A percentile compares a stretch with the other conserved stretches of the same genome.
Conservation (phyloP, 176 grass and related monocot species). For the Oryza officinalis region DNA sequence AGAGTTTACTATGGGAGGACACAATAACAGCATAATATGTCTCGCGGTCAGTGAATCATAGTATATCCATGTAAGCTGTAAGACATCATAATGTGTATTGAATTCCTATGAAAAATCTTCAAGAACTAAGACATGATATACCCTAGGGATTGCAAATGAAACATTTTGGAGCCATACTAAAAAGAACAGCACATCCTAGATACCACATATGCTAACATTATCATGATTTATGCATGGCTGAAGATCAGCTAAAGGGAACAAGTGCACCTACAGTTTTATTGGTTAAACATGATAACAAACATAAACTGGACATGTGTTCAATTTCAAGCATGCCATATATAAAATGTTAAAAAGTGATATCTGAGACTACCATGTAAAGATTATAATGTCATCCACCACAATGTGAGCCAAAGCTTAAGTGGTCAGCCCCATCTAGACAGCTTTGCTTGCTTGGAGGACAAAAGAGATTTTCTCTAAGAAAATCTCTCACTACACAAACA, state of each 20-base stretch:
- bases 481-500: not conserved
- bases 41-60: not conserved
- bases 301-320: not conserved
- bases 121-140: not conserved
- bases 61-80: not conserved
- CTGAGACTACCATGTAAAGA: not conserved
- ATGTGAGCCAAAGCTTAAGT: slow-evolving; percentile 1
- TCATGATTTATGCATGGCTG: not conserved
- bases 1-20: slow-evolving; percentile 14
- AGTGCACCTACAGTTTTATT: not conserved
- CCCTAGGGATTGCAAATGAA: not conserved
- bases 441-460: not conserved
- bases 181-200: not conserved
- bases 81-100: not conserved
- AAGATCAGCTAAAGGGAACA: not conserved
- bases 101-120: not conserved
- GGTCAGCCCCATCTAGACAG: too few relatives aligned
- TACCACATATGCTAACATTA: not conserved
- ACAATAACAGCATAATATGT: not conserved
- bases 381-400: not conserved
- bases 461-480: not conserved
- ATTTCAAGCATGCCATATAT: not conserved
- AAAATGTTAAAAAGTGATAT: slow-evolving; percentile 17
- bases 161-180: not conserved
- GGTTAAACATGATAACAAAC: not conserved